Evolutionary conservation across 331 rosid genomes (phyloP).

Genomic region (Malus hybrid): DNA sequence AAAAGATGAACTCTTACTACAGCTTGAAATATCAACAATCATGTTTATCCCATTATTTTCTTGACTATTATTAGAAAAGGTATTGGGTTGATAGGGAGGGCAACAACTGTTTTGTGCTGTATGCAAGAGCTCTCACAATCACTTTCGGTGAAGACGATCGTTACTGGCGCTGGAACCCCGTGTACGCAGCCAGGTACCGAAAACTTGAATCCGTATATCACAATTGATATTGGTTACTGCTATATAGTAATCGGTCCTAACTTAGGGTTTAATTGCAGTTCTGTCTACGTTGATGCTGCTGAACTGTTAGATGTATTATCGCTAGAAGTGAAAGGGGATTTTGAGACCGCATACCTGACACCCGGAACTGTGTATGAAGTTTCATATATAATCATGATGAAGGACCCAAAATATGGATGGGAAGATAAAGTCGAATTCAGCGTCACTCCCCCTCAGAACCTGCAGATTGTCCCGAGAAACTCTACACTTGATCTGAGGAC

Average conservation of each 20-base stretch:
- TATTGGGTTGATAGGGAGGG: conserved; percentile 45
- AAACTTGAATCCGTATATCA: not conserved
- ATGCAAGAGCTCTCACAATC: conserved; percentile 56
- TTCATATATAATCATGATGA: conserved; percentile 42
- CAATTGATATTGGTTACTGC: not conserved
- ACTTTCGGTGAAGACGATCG: conserved; percentile 28
- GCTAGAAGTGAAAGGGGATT: conserved; percentile 56
- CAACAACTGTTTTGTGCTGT: conserved; percentile 52
- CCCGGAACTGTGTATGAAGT: conserved; percentile 42
- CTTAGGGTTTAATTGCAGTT: conserved; percentile 27
- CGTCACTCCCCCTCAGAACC: conserved; percentile 38
- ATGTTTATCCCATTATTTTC: not conserved
- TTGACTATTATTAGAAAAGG: not conserved
- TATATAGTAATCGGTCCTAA: not conserved
- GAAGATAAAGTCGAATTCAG: conserved; percentile 37
- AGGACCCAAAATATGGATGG: conserved; percentile 42
- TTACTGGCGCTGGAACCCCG: conserved; percentile 53
- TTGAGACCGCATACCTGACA: conserved; percentile 42
- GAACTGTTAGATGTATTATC: conserved; percentile 52
- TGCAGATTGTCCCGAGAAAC: no score
- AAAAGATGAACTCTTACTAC: not conserved
- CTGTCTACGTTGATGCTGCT: conserved; percentile 31
- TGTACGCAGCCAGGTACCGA: conserved; percentile 36
- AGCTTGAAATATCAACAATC: not conserved
- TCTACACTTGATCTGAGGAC: conserved; percentile 1